These are phyloP conservation scores for Gonium pectorale DNA, from an alignment of 139 green algal genomes.

Conservation along the genomic window DNA sequence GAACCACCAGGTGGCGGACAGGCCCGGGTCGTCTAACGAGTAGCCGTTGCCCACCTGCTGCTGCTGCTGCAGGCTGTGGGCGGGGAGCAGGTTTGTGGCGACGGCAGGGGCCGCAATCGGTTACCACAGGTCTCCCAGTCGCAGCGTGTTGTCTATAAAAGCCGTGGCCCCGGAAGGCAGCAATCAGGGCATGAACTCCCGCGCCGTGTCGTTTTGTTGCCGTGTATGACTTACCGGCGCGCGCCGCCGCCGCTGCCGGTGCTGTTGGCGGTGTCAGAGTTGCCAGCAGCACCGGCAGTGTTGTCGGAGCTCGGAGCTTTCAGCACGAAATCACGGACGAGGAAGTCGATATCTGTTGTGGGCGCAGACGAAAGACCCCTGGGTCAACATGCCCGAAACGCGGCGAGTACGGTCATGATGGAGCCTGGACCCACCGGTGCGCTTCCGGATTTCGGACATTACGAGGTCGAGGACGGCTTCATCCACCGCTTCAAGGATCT, in stretches of 20 bases:
- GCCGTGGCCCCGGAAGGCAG: too few species aligned
- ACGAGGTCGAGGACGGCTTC: background rate
- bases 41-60: background rate
- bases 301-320: background rate
- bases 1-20: constrained; percentile 13
- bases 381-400: background rate
- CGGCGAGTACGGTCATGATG: background rate
- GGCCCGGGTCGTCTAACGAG: constrained; percentile 12
- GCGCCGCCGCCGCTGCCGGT: background rate
- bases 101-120: too few species aligned
- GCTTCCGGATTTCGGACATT: background rate
- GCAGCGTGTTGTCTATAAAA: too few species aligned
- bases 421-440: background rate
- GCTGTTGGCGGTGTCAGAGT: background rate
- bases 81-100: too few species aligned
- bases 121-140: too few species aligned
- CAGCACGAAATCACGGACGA: constrained; percentile 29
- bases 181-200: too few species aligned
- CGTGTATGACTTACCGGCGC: background rate
- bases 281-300: background rate
- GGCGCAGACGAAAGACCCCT: too few species aligned
- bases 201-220: too few species aligned
- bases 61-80: background rate
- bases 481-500: constrained; percentile 20
- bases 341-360: constrained; percentile 9